Evolutionary conservation across 2,329 filamentous ascomycete genomes (phyloP).

Genomic region (Aureobasidium musti): DNA sequence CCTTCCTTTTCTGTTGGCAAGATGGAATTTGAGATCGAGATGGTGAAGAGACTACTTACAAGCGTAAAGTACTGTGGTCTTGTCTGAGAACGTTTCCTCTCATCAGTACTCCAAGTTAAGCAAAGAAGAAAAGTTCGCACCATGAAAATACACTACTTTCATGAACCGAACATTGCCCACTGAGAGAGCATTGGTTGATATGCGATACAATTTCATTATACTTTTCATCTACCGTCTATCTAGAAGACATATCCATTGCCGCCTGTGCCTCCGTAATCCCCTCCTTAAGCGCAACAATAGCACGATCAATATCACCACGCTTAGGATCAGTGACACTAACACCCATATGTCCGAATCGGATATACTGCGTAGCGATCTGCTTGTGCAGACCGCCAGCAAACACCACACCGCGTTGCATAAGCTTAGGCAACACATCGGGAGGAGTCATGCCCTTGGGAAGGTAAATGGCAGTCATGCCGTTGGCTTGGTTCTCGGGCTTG

Average conservation of each 20-base stretch:
- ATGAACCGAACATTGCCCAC: too few relatives aligned
- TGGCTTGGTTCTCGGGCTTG: constrained; percentile 87
- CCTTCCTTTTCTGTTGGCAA: too few relatives aligned
- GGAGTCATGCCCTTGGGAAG: constrained; percentile 81
- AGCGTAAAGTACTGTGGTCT: too few relatives aligned
- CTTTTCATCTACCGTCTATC: constrained; percentile 9
- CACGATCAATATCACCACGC: constrained; percentile 79
- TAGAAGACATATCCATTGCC: constrained; percentile 16
- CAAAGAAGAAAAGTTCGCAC: too few relatives aligned
- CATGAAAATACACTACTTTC: too few relatives aligned
- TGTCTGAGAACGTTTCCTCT: too few relatives aligned
- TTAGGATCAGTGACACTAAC: constrained; percentile 83
- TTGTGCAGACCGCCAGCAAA: constrained; percentile 97
- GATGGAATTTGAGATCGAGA: too few relatives aligned
- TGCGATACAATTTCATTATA: not conserved
- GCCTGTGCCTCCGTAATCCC: constrained; percentile 65
- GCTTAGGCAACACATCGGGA: constrained; percentile 78
- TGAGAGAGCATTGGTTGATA: too few relatives aligned
- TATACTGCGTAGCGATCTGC: constrained; percentile 89
- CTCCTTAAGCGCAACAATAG: constrained; percentile 73
- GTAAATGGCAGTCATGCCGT: constrained; percentile 98
- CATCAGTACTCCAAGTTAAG: too few relatives aligned
- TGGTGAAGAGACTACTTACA: too few relatives aligned
- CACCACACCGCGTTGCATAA: constrained; percentile 84
- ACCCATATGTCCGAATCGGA: constrained; percentile 97